These are phyloP conservation scores for Saccharomyces hybrid DNA, from an alignment of 1,139 yeast genomes.

Conservation along the genomic window DNA sequence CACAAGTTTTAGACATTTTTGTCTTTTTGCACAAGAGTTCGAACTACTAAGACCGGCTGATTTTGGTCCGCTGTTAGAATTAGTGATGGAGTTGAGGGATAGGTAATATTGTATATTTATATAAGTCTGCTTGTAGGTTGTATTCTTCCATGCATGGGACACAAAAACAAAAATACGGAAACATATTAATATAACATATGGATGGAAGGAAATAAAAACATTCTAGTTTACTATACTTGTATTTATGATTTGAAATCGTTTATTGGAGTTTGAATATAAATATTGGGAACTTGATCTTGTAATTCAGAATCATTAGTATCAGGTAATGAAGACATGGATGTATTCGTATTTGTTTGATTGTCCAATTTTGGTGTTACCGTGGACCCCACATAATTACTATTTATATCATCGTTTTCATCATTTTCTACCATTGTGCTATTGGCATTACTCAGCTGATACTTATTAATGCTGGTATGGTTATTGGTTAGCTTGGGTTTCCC, in stretches of 20 bases:
- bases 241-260: conserved; percentile 1
- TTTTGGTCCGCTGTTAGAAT: conserved; percentile 85
- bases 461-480: conserved; percentile 2
- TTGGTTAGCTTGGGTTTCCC: conserved; percentile 7
- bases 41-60: conserved; percentile 68
- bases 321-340: conserved; percentile 16
- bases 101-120: conserved; percentile 14
- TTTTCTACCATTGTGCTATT: background rate
- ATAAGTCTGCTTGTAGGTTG: background rate
- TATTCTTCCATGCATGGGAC: background rate
- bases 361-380: conserved; percentile 12
- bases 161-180: background rate
- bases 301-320: conserved; percentile 14
- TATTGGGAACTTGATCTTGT: conserved; percentile 10
- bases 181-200: background rate
- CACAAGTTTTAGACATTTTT: conserved; percentile 90
- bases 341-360: conserved; percentile 16
- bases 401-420: conserved; percentile 6
- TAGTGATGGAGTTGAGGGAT: conserved; percentile 52
- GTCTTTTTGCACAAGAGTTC: conserved; percentile 79
- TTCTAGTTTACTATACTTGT: background rate
- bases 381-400: conserved; percentile 7
- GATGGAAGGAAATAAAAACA: conserved; percentile 1
- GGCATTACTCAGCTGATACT: conserved; percentile 1
- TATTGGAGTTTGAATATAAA: conserved; percentile 12